A percentile compares a stretch with the other conserved stretches of the same genome.
These are phyloP conservation scores for Pisolithus thermaeus DNA, from an alignment of 1,284 basidiomycete genomes.

Conservation along the genomic window DNA sequence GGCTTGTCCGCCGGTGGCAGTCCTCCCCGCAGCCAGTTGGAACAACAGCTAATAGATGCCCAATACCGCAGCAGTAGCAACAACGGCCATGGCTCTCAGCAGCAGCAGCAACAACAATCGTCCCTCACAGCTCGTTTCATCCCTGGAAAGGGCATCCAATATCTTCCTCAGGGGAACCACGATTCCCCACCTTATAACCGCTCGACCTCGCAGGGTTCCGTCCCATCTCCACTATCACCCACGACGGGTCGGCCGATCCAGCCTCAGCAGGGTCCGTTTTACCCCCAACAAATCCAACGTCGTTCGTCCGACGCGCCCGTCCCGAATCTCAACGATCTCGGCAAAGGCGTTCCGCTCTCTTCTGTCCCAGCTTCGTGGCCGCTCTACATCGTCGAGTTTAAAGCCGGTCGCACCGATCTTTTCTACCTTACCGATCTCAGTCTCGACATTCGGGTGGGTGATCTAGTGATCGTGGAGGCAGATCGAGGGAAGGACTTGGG, in stretches of 20 bases:
- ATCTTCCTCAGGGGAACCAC: conserved; percentile 37
- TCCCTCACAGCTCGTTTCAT: conserved; percentile 52
- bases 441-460: conserved; percentile 70
- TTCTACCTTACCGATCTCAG: conserved; percentile 79
- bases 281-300: conserved; percentile 36
- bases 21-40: conserved; percentile 34
- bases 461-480: conserved; percentile 95
- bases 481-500: conserved; percentile 93
- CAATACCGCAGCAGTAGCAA: conserved; percentile 28
- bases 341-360: conserved; percentile 83
- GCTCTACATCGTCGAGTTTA: conserved; percentile 97
- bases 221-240: conserved; percentile 43
- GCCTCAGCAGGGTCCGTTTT: conserved; percentile 31
- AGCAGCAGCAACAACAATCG: conserved; percentile 20
- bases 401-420: conserved; percentile 91
- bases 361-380: conserved; percentile 75
- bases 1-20: conserved; percentile 39
- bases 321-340: conserved; percentile 54
- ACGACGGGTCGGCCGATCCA: conserved; percentile 38
- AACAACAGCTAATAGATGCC: conserved; percentile 36
- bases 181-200: conserved; percentile 28
- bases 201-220: conserved; percentile 30
- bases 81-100: conserved; percentile 12
- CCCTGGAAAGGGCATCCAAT: conserved; percentile 60
- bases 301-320: conserved; percentile 47